Conservation (phyloP, 805 yeast species). For the Wickerhamomyces tratensis region DNA sequence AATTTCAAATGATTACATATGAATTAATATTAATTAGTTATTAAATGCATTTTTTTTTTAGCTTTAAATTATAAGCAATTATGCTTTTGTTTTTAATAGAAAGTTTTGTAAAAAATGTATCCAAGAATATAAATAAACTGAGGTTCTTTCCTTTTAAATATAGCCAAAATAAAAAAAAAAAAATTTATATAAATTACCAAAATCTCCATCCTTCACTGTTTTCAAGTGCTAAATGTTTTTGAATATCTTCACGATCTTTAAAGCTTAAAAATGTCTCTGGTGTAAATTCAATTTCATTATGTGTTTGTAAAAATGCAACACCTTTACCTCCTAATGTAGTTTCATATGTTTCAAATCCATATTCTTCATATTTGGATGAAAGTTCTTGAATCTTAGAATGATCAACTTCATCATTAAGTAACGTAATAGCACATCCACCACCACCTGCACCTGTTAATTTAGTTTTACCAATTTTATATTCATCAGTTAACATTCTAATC, state of each 20-base stretch:
- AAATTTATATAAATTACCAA: constrained; percentile 32
- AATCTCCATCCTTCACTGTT: constrained; percentile 41
- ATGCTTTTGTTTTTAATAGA: no score
- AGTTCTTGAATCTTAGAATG: constrained; percentile 25
- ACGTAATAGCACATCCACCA: constrained; percentile 95
- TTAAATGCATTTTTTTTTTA: no score
- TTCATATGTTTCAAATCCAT: constrained; percentile 66
- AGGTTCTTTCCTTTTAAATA: no score
- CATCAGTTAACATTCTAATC: constrained; percentile 59
- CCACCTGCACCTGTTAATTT: constrained; percentile 99
- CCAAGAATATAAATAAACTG: no score
- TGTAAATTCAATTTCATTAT: constrained; percentile 8
- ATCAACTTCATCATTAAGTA: constrained; percentile 36
- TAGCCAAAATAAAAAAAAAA: no score
- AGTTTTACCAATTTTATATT: constrained; percentile 65
- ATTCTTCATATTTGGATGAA: constrained; percentile 23
- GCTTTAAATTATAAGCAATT: no score
- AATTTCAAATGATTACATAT: no score
- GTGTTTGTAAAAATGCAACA: constrained; percentile 41
- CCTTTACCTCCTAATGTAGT: constrained; percentile 89
- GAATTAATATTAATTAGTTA: no score
- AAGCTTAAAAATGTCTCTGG: constrained; percentile 28
- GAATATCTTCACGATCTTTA: constrained; percentile 36
- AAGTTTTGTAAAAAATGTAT: no score
- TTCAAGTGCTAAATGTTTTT: constrained; percentile 34